These are phyloP conservation scores for Adansonia gregorii DNA, from an alignment of 441 rosid species.

Conservation along the genomic window DNA sequence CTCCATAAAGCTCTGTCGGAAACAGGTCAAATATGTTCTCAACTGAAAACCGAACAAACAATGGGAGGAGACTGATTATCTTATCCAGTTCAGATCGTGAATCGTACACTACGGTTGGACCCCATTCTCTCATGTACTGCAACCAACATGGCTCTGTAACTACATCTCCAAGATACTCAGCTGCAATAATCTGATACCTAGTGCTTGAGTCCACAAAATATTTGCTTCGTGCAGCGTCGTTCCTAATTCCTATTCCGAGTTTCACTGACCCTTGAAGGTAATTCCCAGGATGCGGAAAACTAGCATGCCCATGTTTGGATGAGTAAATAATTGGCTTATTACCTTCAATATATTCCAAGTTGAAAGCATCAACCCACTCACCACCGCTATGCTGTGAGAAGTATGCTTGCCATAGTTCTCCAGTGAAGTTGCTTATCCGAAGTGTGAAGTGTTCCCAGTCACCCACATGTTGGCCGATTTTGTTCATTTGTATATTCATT, in stretches of 20 bases:
- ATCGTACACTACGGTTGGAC: constrained; percentile 63
- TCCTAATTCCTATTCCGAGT: constrained; percentile 62
- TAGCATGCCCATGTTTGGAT: constrained; percentile 66
- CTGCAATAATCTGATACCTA: constrained; percentile 57
- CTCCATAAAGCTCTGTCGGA: constrained; percentile 72
- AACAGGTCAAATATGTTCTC: constrained; percentile 65
- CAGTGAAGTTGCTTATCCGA: constrained; percentile 64
- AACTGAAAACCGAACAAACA: constrained; percentile 58
- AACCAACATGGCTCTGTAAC: constrained; percentile 66
- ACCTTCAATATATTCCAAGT: constrained; percentile 51
- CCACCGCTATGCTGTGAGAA: constrained; percentile 79
- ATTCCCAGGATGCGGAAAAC: constrained; percentile 67
- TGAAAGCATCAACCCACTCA: constrained; percentile 55
- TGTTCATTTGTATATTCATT: constrained; percentile 54
- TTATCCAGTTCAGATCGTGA: constrained; percentile 65
- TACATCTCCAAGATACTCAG: constrained; percentile 62
- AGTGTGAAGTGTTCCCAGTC: constrained; percentile 82
- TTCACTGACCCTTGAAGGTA: constrained; percentile 65
- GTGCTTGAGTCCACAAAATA: constrained; percentile 56
- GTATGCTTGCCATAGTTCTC: constrained; percentile 64
- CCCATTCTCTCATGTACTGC: constrained; percentile 80
- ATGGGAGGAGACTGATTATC: constrained; percentile 56
- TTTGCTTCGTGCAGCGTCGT: constrained; percentile 55
- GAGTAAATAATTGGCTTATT: constrained; percentile 62
- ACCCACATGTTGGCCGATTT: constrained; percentile 63